These are phyloP conservation scores for Oxytropis ochrocephala DNA, from an alignment of 306 rosid species.

Conservation along the genomic window DNA sequence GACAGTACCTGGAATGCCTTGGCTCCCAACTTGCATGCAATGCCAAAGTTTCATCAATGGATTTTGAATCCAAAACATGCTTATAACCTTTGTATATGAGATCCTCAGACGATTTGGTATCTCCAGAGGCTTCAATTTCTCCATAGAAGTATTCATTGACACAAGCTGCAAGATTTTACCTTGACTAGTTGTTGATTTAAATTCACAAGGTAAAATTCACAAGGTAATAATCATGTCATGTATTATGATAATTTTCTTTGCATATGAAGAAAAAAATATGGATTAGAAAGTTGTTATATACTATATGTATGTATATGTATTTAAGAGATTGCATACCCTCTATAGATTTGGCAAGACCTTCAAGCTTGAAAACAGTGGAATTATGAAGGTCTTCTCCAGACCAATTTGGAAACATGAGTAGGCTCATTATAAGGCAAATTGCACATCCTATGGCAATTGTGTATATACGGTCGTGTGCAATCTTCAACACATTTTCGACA, in stretches of 20 bases:
- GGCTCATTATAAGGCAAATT: constrained; percentile 77
- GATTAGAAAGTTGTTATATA: not conserved
- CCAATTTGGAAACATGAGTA: constrained; percentile 83
- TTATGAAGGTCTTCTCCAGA: constrained; percentile 87
- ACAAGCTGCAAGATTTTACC: constrained; percentile 59
- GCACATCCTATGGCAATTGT: constrained; percentile 84
- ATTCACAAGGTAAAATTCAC: constrained; percentile 8
- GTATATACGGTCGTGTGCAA: constrained; percentile 70
- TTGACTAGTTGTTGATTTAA: constrained; percentile 1
- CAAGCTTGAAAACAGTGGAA: constrained; percentile 70
- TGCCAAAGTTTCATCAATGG: constrained; percentile 81
- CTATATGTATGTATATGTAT: not conserved
- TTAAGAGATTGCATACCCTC: constrained; percentile 49
- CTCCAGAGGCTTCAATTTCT: constrained; percentile 32
- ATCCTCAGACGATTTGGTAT: constrained; percentile 36
- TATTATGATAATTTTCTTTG: constrained; percentile 3
- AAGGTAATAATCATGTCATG: not conserved
- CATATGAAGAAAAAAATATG: not conserved
- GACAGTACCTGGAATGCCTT: constrained; percentile 78
- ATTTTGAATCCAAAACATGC: constrained; percentile 90
- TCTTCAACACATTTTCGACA: constrained; percentile 48
- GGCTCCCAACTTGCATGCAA: constrained; percentile 97
- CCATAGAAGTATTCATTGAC: constrained; percentile 68
- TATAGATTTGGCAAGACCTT: constrained; percentile 82
- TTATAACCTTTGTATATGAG: constrained; percentile 72